phyloP scores from a whole-genome alignment of 2,329 filamentous ascomycete species.

The Paramyrothecium sp. region DNA sequence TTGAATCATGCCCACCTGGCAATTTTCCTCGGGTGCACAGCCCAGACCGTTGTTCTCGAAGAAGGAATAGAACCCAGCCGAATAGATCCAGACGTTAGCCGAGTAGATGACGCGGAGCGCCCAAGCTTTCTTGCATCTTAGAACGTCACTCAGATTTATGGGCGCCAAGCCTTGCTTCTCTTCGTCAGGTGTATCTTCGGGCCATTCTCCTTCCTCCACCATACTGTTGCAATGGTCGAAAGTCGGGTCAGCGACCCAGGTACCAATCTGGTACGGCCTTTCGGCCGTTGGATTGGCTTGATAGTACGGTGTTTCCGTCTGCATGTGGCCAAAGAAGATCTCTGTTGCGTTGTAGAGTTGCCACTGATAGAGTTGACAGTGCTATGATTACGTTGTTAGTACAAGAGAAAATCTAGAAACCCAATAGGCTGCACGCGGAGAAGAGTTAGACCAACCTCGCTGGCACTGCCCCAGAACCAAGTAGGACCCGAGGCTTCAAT shows the following conservation, averaged over 20 bases:
- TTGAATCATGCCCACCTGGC: slow-evolving; percentile 34
- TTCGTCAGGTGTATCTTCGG: no score
- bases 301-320: slow-evolving; percentile 41
- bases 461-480: slow-evolving; percentile 39
- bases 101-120: slow-evolving; percentile 50
- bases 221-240: background rate
- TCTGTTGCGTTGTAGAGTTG: slow-evolving; percentile 44
- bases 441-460: slow-evolving; percentile 25
- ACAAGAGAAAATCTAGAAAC: no score
- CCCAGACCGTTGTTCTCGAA: slow-evolving; percentile 50
- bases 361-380: slow-evolving; percentile 48
- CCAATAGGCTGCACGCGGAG: no score
- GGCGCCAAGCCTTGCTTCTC: no score
- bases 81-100: slow-evolving; percentile 45
- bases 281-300: slow-evolving; percentile 42
- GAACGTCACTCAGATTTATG: no score
- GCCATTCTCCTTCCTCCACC: background rate
- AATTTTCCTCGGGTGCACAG: slow-evolving; percentile 32
- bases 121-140: slow-evolving; percentile 40
- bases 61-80: slow-evolving; percentile 57
- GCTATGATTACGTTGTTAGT: slow-evolving; percentile 12
- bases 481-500: slow-evolving; percentile 26
- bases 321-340: slow-evolving; percentile 43
- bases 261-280: slow-evolving; percentile 32
- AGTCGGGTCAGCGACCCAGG: slow-evolving; percentile 24